Base-by-base conservation (phyloP, 2,329 filamentous ascomycete species). In the Aspergillus caelatus region DNA sequence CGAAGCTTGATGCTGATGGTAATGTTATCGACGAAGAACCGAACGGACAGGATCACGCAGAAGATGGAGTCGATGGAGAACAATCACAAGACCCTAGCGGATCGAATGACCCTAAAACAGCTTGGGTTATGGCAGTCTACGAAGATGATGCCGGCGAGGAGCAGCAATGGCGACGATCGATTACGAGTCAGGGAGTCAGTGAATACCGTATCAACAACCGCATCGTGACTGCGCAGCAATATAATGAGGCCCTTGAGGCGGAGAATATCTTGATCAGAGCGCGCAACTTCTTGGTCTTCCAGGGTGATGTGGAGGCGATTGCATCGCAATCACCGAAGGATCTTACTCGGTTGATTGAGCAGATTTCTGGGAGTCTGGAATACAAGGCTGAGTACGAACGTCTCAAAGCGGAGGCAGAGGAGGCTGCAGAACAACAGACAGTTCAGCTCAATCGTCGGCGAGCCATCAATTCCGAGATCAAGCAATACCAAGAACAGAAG, bases 81-180 rank as follows among this genome's bases (percentile, higher is more conserved):
- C 85, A 87, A 58, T 85, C 88, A 61, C 89, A 88, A n/a, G 77
- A 78, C 54, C 61, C 69, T 7, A 88, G 86, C 48, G 76, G 85
- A 72, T 79, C 80, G 61, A 87, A 88, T 68, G 94, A 99, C 72
- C 95, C 95, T 0, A 95, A 94, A 77, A 95, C 90, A 3, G 96
- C 95, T 3, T 99, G 94, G 94, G 96, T 99, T 16, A 98, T 97
- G 93, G 95, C 95, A 34, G 94, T 99, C 19, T 99, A 98, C 78
- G 94, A 97, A 76, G 95, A 99, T 74, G 95, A 99, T 76, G 93
- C 93, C 2, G 94, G 93, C 54, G 92, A 97, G 73, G 93, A 96
- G 78, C 94, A 97, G 75, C 89, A 90, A 70, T 99, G 95, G 95
- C 97, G 97, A 81, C 92, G 95, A 65, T 90, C 89, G 69, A 99